A percentile compares a stretch with the other conserved stretches of the same genome.
Evolutionary conservation across 139 green algal genomes (phyloP).

Genomic region (Chlamydomonas incerta): DNA sequence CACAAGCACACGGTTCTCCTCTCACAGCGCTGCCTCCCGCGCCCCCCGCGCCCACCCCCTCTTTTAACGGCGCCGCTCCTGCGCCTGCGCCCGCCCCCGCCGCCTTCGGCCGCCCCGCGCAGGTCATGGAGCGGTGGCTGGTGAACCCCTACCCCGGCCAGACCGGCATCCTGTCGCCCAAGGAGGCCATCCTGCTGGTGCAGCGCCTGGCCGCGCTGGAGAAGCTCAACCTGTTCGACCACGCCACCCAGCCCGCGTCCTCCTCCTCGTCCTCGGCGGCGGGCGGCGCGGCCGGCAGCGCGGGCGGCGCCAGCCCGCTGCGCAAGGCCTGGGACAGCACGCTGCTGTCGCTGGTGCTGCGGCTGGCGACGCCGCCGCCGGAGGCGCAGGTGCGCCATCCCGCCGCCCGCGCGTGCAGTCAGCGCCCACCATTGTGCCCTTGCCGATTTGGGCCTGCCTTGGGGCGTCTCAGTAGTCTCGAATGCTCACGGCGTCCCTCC

Average conservation of each 20-base stretch:
- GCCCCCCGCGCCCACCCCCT: no score
- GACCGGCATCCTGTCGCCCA: constrained; percentile 67
- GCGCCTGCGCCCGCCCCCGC: not conserved
- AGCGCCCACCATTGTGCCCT: no score
- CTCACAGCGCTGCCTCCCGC: no score
- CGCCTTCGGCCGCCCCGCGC: not conserved
- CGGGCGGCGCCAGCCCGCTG: not conserved
- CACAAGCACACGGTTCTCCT: no score
- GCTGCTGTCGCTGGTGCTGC: constrained; percentile 33
- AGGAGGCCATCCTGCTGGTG: constrained; percentile 90
- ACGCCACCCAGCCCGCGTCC: not conserved
- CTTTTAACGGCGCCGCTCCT: no score
- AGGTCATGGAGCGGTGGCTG: constrained; percentile 63
- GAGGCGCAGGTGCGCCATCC: constrained; percentile 21
- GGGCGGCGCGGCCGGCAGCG: not conserved
- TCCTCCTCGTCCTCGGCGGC: not conserved
- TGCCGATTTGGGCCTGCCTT: no score
- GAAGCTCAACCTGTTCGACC: constrained; percentile 60
- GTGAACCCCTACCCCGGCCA: constrained; percentile 47
- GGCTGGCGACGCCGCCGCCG: constrained; percentile 1
- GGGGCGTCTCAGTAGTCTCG: no score
- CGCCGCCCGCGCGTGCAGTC: no score
- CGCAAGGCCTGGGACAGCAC: constrained; percentile 33
- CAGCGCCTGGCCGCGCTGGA: constrained; percentile 83
- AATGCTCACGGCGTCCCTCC: no score